A percentile compares a stretch with the other conserved stretches of the same genome.
Conservation (phyloP, 2,329 filamentous ascomycete genomes). For the Gnomoniopsis smithogilvyi region DNA sequence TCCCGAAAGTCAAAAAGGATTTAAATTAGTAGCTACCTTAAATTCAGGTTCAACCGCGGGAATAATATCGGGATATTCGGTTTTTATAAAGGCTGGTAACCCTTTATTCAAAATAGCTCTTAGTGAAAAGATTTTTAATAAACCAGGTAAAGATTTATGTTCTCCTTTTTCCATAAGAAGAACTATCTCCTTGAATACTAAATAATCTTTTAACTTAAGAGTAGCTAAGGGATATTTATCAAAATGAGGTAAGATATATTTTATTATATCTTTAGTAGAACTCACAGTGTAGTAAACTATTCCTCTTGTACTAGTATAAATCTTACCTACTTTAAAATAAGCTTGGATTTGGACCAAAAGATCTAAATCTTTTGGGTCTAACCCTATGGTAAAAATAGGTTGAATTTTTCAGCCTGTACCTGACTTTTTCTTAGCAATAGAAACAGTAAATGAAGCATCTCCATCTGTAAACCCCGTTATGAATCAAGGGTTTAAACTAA, state of each 20-base stretch:
- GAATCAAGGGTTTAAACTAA: slow-evolving; percentile 7
- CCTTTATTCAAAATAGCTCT: slow-evolving; percentile 1
- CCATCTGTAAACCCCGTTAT: slow-evolving; percentile 8
- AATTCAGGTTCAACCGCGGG: not conserved
- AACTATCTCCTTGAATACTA: slow-evolving; percentile 6
- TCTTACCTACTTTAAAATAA: slow-evolving; percentile 4
- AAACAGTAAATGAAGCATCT: slow-evolving; percentile 4
- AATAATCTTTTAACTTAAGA: slow-evolving; percentile 4
- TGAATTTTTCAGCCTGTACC: not conserved
- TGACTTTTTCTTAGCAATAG: not conserved
- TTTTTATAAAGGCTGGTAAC: not conserved
- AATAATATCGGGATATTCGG: not conserved
- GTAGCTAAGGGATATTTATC: slow-evolving; percentile 4
- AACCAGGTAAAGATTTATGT: not conserved
- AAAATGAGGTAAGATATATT: slow-evolving; percentile 4
- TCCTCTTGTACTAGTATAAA: not conserved
- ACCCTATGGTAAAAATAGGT: slow-evolving; percentile 5
- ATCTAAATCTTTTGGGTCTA: slow-evolving; percentile 7
- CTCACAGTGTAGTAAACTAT: not conserved
- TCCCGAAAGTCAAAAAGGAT: not conserved
- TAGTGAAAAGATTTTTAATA: not conserved
- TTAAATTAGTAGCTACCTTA: not conserved
- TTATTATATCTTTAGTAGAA: not conserved
- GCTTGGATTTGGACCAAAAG: slow-evolving; percentile 2
- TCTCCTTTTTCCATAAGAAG: not conserved